These are phyloP conservation scores for Geranium rotundifolium DNA, from an alignment of 345 rosid genomes.

Conservation along the genomic window DNA sequence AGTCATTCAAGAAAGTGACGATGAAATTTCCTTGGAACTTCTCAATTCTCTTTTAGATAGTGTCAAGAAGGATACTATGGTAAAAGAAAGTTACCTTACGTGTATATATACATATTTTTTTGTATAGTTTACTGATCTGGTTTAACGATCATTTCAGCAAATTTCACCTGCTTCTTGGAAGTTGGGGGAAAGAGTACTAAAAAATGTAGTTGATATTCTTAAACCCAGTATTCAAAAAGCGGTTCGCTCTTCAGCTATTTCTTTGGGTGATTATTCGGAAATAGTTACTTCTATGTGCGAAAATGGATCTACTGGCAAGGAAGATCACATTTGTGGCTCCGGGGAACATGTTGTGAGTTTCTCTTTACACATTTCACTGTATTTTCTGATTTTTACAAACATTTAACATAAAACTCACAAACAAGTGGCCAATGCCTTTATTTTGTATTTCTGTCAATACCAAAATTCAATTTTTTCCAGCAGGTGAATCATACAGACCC, in stretches of 20 bases:
- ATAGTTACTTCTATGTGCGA: conserved; percentile 64
- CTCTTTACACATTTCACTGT: no score
- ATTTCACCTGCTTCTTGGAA: conserved; percentile 49
- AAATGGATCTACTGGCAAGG: conserved; percentile 16
- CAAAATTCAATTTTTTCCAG: no score
- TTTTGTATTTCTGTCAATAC: no score
- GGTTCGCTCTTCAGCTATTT: conserved; percentile 37
- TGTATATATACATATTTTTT: background rate
- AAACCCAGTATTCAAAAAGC: conserved; percentile 53
- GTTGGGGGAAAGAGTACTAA: conserved; percentile 69
- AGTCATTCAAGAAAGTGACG: conserved; percentile 93
- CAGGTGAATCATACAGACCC: no score
- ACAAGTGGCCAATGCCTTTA: no score
- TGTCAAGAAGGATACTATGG: conserved; percentile 64
- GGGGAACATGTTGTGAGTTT: no score
- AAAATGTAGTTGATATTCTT: conserved; percentile 55
- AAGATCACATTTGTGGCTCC: no score
- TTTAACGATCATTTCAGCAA: conserved; percentile 27
- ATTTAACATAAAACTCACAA: no score
- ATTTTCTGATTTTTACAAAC: no score
- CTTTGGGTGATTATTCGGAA: conserved; percentile 46
- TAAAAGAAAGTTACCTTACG: conserved; percentile 11
- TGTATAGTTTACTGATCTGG: background rate
- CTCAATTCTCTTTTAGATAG: conserved; percentile 54
- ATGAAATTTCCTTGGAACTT: conserved; percentile 46